Evolutionary conservation across 2,329 filamentous ascomycete genomes (phyloP), one percentile per base, ranked within the genome.

Genomic region (Penicillium nordicum): DNA sequence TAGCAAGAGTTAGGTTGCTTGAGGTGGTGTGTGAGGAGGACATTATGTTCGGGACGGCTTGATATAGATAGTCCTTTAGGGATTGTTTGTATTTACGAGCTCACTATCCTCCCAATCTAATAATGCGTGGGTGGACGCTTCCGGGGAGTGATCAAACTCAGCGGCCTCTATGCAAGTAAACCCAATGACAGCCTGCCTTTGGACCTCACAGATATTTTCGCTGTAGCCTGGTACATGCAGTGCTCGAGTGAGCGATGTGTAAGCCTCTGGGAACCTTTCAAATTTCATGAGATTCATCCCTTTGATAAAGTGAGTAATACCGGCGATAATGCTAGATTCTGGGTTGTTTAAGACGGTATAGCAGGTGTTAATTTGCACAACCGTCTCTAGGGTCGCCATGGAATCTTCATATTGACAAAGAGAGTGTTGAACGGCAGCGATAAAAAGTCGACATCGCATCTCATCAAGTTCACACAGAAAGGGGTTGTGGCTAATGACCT

Each of bases 301-400:
- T 34, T 52, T 57, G 6, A 67, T 51, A 30, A 61, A 67, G n/a
- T 59, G 37, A 7, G 64, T 57, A 45, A 66, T 63, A 12, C 52
- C 60, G 21, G 41, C 14, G 11, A 63, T 40, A 9, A 64, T 43
- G 12, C 21, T 23, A 11, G 57, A 32, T 9, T 53, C 32, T 41
- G 53, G 46, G 12, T 38, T 29, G 2, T 40, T 21, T 5, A 40
- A 29, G 7, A 40, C 25, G 12, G 46, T 5, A 49, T 40, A 29
- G 11, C 34, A 16, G 2, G 5, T 11, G 34, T 40, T 43, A 14
- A 38, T 43, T 30, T 53, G 21, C 18, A 58, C 11, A 9, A 62
- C 56, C 11, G 21, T 29, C 10, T 58, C 53, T 27, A 62, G 18
- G 16, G 45, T 50, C 45, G 30, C 10, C 18, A 50, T 57, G 12